phyloP scores from a whole-genome alignment of 1,284 basidiomycete genomes.

The Singerocomus rubriflavus region DNA sequence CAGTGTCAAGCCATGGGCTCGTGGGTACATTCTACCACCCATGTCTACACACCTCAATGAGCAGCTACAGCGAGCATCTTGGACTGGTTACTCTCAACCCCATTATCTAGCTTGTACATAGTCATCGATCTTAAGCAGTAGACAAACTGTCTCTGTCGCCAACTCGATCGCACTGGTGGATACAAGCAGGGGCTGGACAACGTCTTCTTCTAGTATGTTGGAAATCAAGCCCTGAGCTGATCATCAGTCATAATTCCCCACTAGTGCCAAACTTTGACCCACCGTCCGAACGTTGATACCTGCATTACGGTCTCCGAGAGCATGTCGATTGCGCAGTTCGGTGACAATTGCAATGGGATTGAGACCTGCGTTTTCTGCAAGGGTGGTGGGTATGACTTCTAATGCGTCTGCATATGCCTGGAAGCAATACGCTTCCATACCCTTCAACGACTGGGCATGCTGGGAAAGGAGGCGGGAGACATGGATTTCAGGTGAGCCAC shows the following conservation, averaged over 20 bases:
- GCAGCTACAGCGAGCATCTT: not conserved
- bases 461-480: conserved; percentile 93
- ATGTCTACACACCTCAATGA: not conserved
- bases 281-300: conserved; percentile 99
- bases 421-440: conserved; percentile 99
- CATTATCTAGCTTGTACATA: conserved; percentile 75
- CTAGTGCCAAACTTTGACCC: conserved; percentile 22
- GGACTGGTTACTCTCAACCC: not conserved
- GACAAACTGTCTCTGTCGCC: conserved; percentile 95
- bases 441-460: conserved; percentile 91
- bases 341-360: conserved; percentile 99
- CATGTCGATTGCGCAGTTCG: conserved; percentile 95
- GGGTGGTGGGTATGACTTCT: conserved; percentile 96
- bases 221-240: conserved; percentile 81
- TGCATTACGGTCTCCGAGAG: conserved; percentile 90
- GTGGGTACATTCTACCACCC: too few relatives aligned
- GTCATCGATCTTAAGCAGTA: conserved; percentile 96
- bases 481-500: conserved; percentile 98
- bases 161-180: conserved; percentile 95
- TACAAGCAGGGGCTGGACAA: conserved; percentile 94
- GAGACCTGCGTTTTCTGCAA: conserved; percentile 97
- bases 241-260: conserved; percentile 6
- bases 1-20: too few relatives aligned
- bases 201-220: conserved; percentile 96
- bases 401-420: conserved; percentile 97